A percentile compares a stretch with the other conserved stretches of the same genome.
Conservation (phyloP, 768 basidiomycete genomes). For the Lyophyllum atratum region DNA sequence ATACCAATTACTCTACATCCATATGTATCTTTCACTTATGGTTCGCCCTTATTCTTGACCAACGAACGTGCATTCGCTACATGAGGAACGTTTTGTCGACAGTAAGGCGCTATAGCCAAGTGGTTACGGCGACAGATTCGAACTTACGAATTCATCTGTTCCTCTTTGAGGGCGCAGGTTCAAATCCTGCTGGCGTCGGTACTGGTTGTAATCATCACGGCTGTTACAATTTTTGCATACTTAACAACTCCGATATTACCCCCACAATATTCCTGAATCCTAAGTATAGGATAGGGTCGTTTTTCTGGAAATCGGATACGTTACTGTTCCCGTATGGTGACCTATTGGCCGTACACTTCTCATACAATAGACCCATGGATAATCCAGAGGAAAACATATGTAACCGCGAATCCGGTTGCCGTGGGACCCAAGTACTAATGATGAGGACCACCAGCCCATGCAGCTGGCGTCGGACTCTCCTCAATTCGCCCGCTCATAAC, state of each 20-base stretch:
- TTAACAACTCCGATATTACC: neutral
- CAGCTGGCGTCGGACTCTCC: constrained; percentile 67
- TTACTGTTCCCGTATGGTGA: too few species aligned
- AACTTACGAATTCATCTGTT: constrained; percentile 28
- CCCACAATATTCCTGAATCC: too few species aligned
- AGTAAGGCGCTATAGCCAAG: constrained; percentile 58
- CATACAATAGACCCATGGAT: too few species aligned
- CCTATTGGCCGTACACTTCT: too few species aligned
- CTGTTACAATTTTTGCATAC: neutral
- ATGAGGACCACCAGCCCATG: constrained; percentile 5
- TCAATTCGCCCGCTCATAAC: constrained; percentile 50
- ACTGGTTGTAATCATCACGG: neutral
- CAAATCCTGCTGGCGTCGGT: constrained; percentile 14
- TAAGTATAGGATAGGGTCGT: too few species aligned
- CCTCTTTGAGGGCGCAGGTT: constrained; percentile 20
- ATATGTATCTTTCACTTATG: neutral
- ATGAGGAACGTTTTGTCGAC: too few species aligned
- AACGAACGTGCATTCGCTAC: too few species aligned
- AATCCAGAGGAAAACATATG: too few species aligned
- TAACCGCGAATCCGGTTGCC: too few species aligned
- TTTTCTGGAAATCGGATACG: too few species aligned
- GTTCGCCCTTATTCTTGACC: too few species aligned
- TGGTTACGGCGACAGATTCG: constrained; percentile 79
- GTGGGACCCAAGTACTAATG: neutral
- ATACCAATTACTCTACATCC: neutral